Evolutionary conservation across 2,329 filamentous ascomycete species (phyloP), one percentile per base, ranked within the genome.

Genomic region (Orbilia blumenaviensis): DNA sequence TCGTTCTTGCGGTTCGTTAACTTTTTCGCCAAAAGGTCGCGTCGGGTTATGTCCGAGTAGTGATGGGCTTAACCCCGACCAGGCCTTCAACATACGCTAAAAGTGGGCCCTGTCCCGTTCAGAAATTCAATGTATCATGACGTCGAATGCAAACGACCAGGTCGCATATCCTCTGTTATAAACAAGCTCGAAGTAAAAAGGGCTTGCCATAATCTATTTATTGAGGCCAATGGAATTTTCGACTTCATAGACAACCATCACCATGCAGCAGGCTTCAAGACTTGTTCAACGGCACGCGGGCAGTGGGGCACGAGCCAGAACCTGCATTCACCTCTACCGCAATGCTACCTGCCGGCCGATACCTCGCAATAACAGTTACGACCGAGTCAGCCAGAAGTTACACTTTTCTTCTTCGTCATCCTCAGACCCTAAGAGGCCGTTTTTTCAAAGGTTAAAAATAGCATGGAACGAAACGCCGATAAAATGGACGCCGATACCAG

Each of bases 401-500:
- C 54, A 32, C n/a, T 50, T 18, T 27, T 66, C 48, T 2, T 56
- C 48, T 14, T 46, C 63, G 34, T 42, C 61, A 5, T 74, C 69
- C 8, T 63, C 63, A 14, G 38, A 48, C 12, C 23, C 58, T 18
- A 34, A 71, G 25, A 48, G 66, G 38, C 16, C 72, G 0, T 77
- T 77, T 29, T 77, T 56, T 32, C 25, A 52, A 29, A 41, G 66
- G 41, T 34, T 77, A 38, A 69, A 38, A 34, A 54, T 16, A 34
- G 64, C 89, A 38, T 85, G 90, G 79, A 84, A 85, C 41, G 85
- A 87, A 41, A 92, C 90, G 34, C 90, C 88, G 82, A 87, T 95
- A 77, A 89, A 92, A 85, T 97, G 94, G 94, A 92, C 93, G 83
- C 92, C 92, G 52, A 96, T 97, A 79, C 94, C 94, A 21, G 88